These are phyloP conservation scores for Harrya chromipes DNA, from an alignment of 768 basidiomycete genomes.

Conservation along the genomic window DNA sequence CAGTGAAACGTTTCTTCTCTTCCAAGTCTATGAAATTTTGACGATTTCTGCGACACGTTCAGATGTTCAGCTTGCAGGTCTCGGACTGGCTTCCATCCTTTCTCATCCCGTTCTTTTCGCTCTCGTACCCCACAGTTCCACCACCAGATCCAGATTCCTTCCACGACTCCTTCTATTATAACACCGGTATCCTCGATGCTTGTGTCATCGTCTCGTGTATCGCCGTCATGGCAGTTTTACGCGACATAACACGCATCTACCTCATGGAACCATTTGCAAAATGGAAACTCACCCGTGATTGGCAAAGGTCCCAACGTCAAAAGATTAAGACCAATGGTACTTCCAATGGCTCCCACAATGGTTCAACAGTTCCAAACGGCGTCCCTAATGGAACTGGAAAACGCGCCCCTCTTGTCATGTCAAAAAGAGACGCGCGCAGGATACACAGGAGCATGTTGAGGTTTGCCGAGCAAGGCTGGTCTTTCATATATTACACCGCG, in stretches of 20 bases:
- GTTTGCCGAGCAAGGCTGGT: conserved; percentile 97
- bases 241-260: conserved; percentile 72
- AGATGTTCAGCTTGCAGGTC: conserved; percentile 37
- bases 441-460: conserved; percentile 73
- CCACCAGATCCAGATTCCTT: conserved; percentile 70
- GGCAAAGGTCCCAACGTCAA: conserved; percentile 28
- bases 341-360: conserved; percentile 25
- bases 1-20: conserved; percentile 11
- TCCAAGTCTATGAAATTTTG: conserved; percentile 34
- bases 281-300: conserved; percentile 65
- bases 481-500: conserved; percentile 70
- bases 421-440: conserved; percentile 50
- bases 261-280: conserved; percentile 80
- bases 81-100: conserved; percentile 48
- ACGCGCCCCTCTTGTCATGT: conserved; percentile 16
- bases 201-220: conserved; percentile 81
- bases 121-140: conserved; percentile 62
- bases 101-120: conserved; percentile 64
- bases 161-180: conserved; percentile 65
- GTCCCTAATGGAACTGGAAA: conserved; percentile 27
- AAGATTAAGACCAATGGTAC: conserved; percentile 23
- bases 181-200: conserved; percentile 70
- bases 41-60: conserved; percentile 27
- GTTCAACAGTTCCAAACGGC: conserved; percentile 29
- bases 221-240: conserved; percentile 79